Evolutionary conservation across 352 stramenopile species (phyloP), one percentile per base, ranked within the genome.

Genomic region (Lagenidium giganteum): DNA sequence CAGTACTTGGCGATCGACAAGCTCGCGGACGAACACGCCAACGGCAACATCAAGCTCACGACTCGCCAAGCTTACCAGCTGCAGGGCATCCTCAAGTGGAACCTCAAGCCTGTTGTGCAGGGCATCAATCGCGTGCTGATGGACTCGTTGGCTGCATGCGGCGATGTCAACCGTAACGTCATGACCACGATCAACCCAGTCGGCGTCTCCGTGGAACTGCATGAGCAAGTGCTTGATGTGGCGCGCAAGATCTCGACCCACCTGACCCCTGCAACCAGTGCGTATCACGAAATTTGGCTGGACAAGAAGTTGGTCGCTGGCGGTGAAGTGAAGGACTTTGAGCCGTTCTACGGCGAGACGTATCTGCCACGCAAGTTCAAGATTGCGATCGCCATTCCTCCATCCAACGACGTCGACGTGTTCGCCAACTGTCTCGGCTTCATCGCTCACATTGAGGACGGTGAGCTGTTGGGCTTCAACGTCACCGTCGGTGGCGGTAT

Each of bases 331-430:
- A 95, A 98, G 67, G 88, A 96, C 56, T 98, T 98, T 12, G 96
- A 99, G 71, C 95, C 95, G n/a, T 79, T 99, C 21, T 99, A 99
- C 67, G 95, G 96, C 23, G 84, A 97, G 50, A 79, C 89, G 31
- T 99, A 98, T 65, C 57, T 99, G 41, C 96, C 96, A 3, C 84
- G 93, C n/a, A 99, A 99, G 72, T 99, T 98, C 72, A 99, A 99
- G 78, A 98, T 99, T 57, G 95, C 91, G 42, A 91, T 99, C 16
- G 97, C 95, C 4, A 96, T 98, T 40, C 93, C 95, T 18, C 93
- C 94, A n/a, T 89, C 96, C 40, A 99, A 99, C 64, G 95, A 95
- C 30, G 74, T 99, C 14, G 96, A 99, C 64, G 81, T 99, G 44
- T 98, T 97, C 56, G 97, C 95, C 8, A 97, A 99, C 61, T 97